Conservation (phyloP, 2,329 filamentous ascomycete species). For the Tolypocladium inflatum region DNA sequence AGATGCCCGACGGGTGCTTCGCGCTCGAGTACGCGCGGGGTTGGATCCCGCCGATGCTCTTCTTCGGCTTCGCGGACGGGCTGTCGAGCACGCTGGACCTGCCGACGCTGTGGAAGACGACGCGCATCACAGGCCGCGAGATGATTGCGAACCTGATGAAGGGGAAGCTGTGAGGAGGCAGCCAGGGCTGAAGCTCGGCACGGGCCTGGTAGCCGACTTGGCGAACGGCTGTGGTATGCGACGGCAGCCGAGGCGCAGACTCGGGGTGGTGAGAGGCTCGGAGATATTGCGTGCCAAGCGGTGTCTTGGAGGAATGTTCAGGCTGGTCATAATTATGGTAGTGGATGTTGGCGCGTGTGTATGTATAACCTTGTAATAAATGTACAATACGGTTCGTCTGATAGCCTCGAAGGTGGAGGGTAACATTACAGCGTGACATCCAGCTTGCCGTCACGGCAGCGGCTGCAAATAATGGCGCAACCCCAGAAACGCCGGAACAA, state of each 20-base stretch:
- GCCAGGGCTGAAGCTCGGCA: neutral
- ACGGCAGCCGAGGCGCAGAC: neutral
- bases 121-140: constrained; percentile 61
- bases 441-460: too few relatives aligned
- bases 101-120: constrained; percentile 75
- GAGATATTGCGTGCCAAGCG: neutral
- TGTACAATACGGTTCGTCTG: neutral
- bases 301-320: neutral
- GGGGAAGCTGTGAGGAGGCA: constrained; percentile 54
- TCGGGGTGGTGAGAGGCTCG: neutral
- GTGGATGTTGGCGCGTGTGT: neutral
- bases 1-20: constrained; percentile 68
- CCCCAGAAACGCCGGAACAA: too few relatives aligned
- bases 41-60: constrained; percentile 89
- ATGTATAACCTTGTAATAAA: neutral
- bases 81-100: constrained; percentile 76
- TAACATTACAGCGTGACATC: too few relatives aligned
- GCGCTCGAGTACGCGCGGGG: constrained; percentile 77
- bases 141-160: constrained; percentile 65
- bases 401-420: too few relatives aligned
- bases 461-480: too few relatives aligned
- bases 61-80: constrained; percentile 79
- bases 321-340: too few relatives aligned
- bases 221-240: neutral
- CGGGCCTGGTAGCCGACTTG: neutral